Evolutionary conservation across 1,139 yeast genomes (phyloP).

Genomic region (Scheffersomyces quercinus): DNA sequence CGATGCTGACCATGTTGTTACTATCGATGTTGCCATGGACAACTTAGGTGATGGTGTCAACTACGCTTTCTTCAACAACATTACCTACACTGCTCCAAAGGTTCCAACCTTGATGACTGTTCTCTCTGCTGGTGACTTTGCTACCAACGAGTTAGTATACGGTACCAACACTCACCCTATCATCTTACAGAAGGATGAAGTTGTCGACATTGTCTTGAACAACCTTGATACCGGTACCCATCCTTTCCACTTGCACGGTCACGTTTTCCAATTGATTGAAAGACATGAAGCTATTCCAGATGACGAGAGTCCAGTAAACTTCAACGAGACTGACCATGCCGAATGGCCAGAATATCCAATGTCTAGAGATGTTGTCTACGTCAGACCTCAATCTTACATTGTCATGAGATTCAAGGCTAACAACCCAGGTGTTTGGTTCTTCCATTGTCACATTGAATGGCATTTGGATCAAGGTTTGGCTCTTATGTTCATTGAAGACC

Average conservation of each 20-base stretch:
- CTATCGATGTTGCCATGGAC: constrained; percentile 72
- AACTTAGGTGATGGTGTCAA: constrained; percentile 79
- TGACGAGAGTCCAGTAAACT: constrained; percentile 36
- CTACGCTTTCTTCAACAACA: constrained; percentile 87
- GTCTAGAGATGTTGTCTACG: constrained; percentile 68
- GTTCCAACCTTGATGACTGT: constrained; percentile 82
- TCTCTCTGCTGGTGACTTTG: constrained; percentile 63
- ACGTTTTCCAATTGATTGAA: constrained; percentile 61
- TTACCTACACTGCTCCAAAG: constrained; percentile 74
- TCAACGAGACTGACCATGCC: constrained; percentile 37
- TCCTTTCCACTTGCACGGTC: constrained; percentile 91
- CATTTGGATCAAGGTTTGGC: constrained; percentile 65
- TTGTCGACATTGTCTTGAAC: constrained; percentile 67
- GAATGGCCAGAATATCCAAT: constrained; percentile 54
- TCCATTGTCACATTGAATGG: constrained; percentile 70
- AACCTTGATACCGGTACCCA: constrained; percentile 76
- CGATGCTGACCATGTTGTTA: constrained; percentile 67
- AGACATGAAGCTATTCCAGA: constrained; percentile 37
- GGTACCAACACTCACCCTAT: constrained; percentile 78
- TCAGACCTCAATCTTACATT: constrained; percentile 69
- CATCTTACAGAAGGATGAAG: constrained; percentile 68
- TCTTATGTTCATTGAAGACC: constrained; percentile 51
- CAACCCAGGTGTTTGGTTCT: constrained; percentile 65
- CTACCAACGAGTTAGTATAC: constrained; percentile 49
- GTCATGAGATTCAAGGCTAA: constrained; percentile 56